Percentiles rank a stretch among this genome's conserved stretches.
phyloP scores from a whole-genome alignment of 2,329 filamentous ascomycete species.

The Sclerotinia nivalis region DNA sequence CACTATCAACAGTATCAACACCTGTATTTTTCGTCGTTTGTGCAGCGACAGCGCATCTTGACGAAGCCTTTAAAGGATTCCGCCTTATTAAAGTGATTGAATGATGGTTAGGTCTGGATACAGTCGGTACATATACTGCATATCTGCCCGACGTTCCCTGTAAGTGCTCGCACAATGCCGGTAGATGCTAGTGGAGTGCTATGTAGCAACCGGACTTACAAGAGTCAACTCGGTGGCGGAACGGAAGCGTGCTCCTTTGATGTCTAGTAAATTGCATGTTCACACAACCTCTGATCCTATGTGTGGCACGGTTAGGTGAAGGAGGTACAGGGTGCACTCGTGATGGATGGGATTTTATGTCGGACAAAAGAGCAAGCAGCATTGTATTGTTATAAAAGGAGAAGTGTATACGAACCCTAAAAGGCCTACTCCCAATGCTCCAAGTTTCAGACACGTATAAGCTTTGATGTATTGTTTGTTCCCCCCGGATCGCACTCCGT shows the following conservation, averaged over 20 bases:
- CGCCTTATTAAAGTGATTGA: neutral
- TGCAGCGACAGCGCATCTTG: neutral
- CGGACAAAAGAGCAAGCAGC: too few species aligned
- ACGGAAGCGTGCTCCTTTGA: neutral
- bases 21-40: neutral
- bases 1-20: neutral
- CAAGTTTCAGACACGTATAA: slow-evolving; percentile 1
- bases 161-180: neutral
- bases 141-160: neutral
- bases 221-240: neutral
- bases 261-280: neutral
- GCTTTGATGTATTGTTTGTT: slow-evolving; percentile 3
- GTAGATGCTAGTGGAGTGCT: neutral
- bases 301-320: too few species aligned
- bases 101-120: neutral
- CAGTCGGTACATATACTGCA: neutral
- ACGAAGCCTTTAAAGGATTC: neutral
- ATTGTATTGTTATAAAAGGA: neutral
- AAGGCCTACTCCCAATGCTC: neutral
- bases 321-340: too few species aligned
- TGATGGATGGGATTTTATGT: too few species aligned
- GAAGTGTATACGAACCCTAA: neutral
- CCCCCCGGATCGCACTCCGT: slow-evolving; percentile 3
- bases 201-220: neutral
- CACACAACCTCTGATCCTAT: too few species aligned